These are phyloP conservation scores for Chamaecrista fasciculata DNA, from an alignment of 306 rosid species.

Conservation along the genomic window DNA sequence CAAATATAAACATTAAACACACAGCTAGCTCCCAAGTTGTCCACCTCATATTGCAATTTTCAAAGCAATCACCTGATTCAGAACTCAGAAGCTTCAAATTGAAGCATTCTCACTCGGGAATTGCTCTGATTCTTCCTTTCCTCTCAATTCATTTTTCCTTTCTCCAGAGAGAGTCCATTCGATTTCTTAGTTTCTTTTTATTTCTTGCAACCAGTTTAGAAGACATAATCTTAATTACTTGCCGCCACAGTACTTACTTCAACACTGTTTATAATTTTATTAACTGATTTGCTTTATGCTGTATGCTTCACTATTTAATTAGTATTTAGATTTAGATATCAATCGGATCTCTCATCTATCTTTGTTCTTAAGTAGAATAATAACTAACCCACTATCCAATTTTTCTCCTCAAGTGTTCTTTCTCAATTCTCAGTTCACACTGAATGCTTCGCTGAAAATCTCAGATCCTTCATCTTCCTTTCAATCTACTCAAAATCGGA, in stretches of 20 bases:
- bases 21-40: neutral
- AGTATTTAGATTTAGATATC: neutral
- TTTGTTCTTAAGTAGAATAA: neutral
- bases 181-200: neutral
- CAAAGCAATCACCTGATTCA: neutral
- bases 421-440: neutral
- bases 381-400: neutral
- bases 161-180: neutral
- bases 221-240: neutral
- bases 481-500: neutral
- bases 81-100: neutral
- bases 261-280: neutral
- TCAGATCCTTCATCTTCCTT: slow-evolving; percentile 1
- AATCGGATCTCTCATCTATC: neutral
- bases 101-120: neutral
- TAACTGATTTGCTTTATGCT: too few species aligned
- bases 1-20: neutral
- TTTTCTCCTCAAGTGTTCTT: neutral
- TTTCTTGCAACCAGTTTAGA: neutral
- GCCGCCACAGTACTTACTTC: neutral
- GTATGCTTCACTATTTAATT: neutral
- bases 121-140: neutral
- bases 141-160: neutral
- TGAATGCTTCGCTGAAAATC: neutral
- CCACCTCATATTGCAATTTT: neutral